A percentile compares a stretch with the other conserved stretches of the same genome.
These are phyloP conservation scores for Ogataea salicorniae DNA, from an alignment of 805 yeast genomes.

Conservation along the genomic window DNA sequence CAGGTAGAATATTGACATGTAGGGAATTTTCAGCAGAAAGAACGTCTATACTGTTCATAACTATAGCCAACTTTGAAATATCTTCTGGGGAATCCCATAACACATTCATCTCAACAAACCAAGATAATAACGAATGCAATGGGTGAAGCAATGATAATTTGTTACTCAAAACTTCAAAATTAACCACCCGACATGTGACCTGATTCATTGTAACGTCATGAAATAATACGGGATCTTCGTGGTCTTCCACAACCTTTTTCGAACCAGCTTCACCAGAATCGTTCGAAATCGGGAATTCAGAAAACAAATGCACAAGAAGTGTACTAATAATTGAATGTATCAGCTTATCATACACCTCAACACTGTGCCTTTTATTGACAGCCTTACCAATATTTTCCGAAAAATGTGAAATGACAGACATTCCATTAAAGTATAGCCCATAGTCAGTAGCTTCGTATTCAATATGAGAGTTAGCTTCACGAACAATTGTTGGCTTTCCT, in stretches of 20 bases:
- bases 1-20: not conserved
- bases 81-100: constrained; percentile 10
- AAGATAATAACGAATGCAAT: constrained; percentile 64
- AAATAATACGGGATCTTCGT: constrained; percentile 20
- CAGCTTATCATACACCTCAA: constrained; percentile 7
- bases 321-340: constrained; percentile 7
- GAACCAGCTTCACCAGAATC: constrained; percentile 1
- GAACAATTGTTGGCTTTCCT: constrained; percentile 65
- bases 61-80: constrained; percentile 4
- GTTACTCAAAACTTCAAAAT: constrained; percentile 39
- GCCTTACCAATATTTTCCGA: constrained; percentile 49
- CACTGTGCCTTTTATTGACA: constrained; percentile 24
- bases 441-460: constrained; percentile 89
- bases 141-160: constrained; percentile 76
- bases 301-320: constrained; percentile 11
- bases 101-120: constrained; percentile 56
- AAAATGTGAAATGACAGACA: constrained; percentile 62
- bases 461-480: constrained; percentile 78
- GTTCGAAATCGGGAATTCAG: constrained; percentile 4
- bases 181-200: constrained; percentile 24
- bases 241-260: constrained; percentile 16
- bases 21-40: not conserved
- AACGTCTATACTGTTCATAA: constrained; percentile 8
- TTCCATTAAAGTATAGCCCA: constrained; percentile 61
- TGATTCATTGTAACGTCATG: constrained; percentile 20